Conservation (phyloP, 805 yeast species). For the Saturnispora besseyi region DNA sequence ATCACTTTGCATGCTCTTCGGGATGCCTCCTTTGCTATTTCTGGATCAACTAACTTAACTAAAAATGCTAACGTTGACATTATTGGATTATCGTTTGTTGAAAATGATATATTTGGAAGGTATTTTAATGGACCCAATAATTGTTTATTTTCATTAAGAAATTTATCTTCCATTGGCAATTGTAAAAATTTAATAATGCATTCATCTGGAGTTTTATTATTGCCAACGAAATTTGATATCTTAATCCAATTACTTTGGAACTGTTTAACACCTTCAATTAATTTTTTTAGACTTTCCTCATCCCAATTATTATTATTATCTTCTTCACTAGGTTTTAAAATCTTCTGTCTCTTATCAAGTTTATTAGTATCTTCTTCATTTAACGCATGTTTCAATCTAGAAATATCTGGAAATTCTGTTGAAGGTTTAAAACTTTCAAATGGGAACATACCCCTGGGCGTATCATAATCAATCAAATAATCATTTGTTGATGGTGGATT, state of each 20-base stretch:
- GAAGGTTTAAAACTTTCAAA: conserved; percentile 74
- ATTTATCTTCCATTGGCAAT: conserved; percentile 74
- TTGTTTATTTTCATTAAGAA: conserved; percentile 37
- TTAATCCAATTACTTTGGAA: conserved; percentile 72
- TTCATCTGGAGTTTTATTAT: conserved; percentile 57
- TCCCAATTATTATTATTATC: conserved; percentile 48
- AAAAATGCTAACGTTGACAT: conserved; percentile 86
- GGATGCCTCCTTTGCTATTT: conserved; percentile 78
- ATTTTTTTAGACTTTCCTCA: conserved; percentile 46
- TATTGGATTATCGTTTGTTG: conserved; percentile 86
- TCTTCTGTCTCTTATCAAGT: conserved; percentile 17
- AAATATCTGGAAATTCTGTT: conserved; percentile 35
- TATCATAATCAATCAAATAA: conserved; percentile 69
- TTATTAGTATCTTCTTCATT: background rate
- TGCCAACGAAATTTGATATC: conserved; percentile 58
- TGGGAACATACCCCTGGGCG: conserved; percentile 89
- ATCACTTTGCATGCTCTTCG: conserved; percentile 45
- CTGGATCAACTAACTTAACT: conserved; percentile 76
- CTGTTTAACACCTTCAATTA: conserved; percentile 55
- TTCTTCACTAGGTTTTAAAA: conserved; percentile 28
- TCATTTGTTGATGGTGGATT: conserved; percentile 73
- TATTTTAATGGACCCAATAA: conserved; percentile 68
- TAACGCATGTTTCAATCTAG: conserved; percentile 20
- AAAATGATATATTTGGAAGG: conserved; percentile 77
- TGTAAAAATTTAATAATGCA: conserved; percentile 73